Base-by-base conservation (phyloP, 305 asterid species). In the Plantago lanceolata region DNA sequence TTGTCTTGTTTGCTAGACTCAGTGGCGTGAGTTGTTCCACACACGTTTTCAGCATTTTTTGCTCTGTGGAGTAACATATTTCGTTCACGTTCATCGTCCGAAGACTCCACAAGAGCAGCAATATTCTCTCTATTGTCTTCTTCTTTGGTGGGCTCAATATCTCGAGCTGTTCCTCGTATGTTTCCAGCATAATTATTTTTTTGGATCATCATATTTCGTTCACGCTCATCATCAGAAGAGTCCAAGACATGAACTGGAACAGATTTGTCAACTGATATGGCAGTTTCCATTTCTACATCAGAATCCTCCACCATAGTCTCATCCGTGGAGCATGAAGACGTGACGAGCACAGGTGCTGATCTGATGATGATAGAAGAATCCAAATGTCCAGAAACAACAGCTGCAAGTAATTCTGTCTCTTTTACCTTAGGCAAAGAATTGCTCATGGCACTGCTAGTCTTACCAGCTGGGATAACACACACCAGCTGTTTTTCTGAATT, bases 291-390 rank as follows among this genome's bases (percentile, higher is more conserved):
- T 74, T 93, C 98, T 57, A 68, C 76, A 65, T 93, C 97, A 62
- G 98, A 93, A 70, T 89, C 98, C 54, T 96, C 94, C 58, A 93
- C 98, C 61, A 93, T 94, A 0, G 97, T 93, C 77, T 84, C 99
- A 47, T 85, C 95, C n/a, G 99, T 87, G 72, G 99, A 89, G 81
- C 97, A 89, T 59, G 99, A 93, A 59, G 99, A 93, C 7, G 95
- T 71, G 68, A 93, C 85, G 69, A 80, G 71, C 75, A 80, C 99
- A 55, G 96, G 96, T 52, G 87, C 86, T 60, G 86, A 80, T 71
- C 73, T 66, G 43, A 93, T 66, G 43, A 93, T 68, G 68, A 79
- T 59, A 49, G 90, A 79, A 66, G 87, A 90, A 81, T 87, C 88
- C 44, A 93, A 70, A 73, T 76, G 74, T 75, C 94, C 99, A 57